Percentiles rank a stretch among this genome's conserved stretches.
Conservation (phyloP, 2,329 filamentous ascomycete genomes). For the Monilinia aucupariae region DNA sequence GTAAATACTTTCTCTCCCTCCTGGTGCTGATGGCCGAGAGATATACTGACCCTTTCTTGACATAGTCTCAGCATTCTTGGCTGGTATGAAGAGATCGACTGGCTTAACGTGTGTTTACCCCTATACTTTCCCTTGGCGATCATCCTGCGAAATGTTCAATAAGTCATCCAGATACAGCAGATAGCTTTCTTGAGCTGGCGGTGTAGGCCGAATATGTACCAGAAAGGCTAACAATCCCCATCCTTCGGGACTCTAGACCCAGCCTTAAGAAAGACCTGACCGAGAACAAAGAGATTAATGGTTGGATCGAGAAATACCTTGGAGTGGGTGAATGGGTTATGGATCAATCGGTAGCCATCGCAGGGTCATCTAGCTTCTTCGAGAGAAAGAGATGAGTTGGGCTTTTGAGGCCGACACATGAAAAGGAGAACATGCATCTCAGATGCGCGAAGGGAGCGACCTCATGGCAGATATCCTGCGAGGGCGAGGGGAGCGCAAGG, state of each 20-base stretch:
- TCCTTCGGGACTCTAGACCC: slow-evolving; percentile 46
- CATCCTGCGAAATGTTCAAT: not conserved
- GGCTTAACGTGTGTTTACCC: slow-evolving; percentile 80
- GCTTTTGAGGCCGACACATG: not conserved
- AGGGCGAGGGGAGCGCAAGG: no score
- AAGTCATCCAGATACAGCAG: not conserved
- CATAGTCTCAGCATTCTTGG: slow-evolving; percentile 88
- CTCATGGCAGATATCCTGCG: not conserved
- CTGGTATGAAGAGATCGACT: slow-evolving; percentile 94
- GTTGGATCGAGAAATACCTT: slow-evolving; percentile 90
- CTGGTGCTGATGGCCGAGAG: not conserved
- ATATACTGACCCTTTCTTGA: slow-evolving; percentile 20
- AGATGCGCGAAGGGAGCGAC: not conserved
- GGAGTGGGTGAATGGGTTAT: slow-evolving; percentile 96
- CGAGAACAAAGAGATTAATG: slow-evolving; percentile 76
- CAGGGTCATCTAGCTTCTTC: slow-evolving; percentile 84
- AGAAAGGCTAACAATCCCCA: slow-evolving; percentile 43
- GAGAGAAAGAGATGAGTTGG: slow-evolving; percentile 67
- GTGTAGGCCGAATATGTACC: slow-evolving; percentile 9
- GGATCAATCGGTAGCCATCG: slow-evolving; percentile 91
- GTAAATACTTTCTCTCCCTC: slow-evolving; percentile 45
- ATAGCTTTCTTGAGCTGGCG: not conserved
- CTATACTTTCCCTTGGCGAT: not conserved
- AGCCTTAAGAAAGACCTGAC: slow-evolving; percentile 87
- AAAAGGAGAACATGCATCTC: not conserved